phyloP scores from a whole-genome alignment of 169 alveolate genomes.

The Babesia ovata region DNA sequence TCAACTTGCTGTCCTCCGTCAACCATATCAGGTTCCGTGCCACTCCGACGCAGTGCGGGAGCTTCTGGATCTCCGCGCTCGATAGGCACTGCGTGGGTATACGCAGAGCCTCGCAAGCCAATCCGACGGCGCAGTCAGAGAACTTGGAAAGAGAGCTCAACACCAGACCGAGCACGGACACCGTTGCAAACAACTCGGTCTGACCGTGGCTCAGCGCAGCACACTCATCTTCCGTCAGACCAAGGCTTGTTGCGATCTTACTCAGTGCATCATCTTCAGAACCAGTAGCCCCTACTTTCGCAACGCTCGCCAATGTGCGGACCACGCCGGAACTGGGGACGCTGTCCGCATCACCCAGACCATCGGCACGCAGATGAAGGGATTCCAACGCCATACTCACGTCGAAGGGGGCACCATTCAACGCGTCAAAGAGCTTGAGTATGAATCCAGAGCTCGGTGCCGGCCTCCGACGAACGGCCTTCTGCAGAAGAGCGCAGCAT shows the following conservation, averaged over 20 bases:
- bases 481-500: slow-evolving; percentile 58
- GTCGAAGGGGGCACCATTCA: slow-evolving; percentile 8
- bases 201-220: slow-evolving; percentile 21
- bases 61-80: slow-evolving; percentile 55
- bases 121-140: slow-evolving; percentile 60
- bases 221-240: slow-evolving; percentile 37
- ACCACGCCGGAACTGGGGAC: background rate
- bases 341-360: background rate
- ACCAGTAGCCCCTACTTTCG: background rate
- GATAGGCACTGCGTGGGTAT: slow-evolving; percentile 20
- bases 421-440: slow-evolving; percentile 38
- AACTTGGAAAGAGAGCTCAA: slow-evolving; percentile 43
- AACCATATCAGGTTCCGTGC: slow-evolving; percentile 63
- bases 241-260: slow-evolving; percentile 21
- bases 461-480: slow-evolving; percentile 45
- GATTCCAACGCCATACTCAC: slow-evolving; percentile 3
- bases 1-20: slow-evolving; percentile 66
- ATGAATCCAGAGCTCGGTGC: slow-evolving; percentile 24
- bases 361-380: slow-evolving; percentile 1
- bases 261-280: background rate
- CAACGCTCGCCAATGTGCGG: slow-evolving; percentile 13
- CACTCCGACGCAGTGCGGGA: slow-evolving; percentile 47
- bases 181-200: slow-evolving; percentile 38
- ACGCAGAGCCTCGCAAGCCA: slow-evolving; percentile 48
- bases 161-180: slow-evolving; percentile 30